Base-by-base conservation (phyloP, 1,284 basidiomycete genomes). In the Heterobasidion parviporum region DNA sequence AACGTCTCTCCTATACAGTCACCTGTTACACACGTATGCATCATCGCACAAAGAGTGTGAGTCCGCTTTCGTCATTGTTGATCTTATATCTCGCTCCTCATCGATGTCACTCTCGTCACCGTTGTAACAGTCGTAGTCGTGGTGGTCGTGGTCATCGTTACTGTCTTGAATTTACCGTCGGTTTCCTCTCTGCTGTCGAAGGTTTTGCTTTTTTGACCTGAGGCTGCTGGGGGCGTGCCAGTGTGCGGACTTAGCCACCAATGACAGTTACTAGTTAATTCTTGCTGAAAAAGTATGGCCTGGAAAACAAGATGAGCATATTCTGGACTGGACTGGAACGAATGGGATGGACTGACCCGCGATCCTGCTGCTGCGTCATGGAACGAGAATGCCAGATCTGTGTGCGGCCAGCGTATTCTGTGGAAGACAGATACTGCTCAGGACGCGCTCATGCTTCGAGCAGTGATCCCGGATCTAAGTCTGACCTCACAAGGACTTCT, bases 401-500 rank as follows among this genome's bases (percentile, higher is more conserved):
- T 45, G 9, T 10, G 8, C 15, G 34, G 47, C 45, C 50, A 53
- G 20, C 50, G 54, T 9, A 58, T 33, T 20, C 52, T 53, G 41
- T n/a, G n/a, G 3, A n/a, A 26, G 26, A 34, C 8, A 14, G 15
- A n/a, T 14, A 32, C 43, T 20, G 8, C 15, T 41, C 58, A 38
- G 47, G 7, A 32, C 35, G 10, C 1, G 26, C 26, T 26, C 4
- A 26, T 26, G 26, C 26, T 26, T 3, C 4, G 26, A 26, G 26
- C 26, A 26, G 26, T 3, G 26, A 26, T 26, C 26, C 26, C 26
- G 26, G 26, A 26, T 26, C 26, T 26, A 26, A 3, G 3, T 26
- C 54, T 10, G 32, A 57, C 58, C 54, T 53, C 10, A 61, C 52
- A 26, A 57, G 44, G 43, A 54, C 60, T 2, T 44, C 55, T 18